Evolutionary conservation across 352 stramenopile species (phyloP).

Genomic region (Phytophthora tentaculata): DNA sequence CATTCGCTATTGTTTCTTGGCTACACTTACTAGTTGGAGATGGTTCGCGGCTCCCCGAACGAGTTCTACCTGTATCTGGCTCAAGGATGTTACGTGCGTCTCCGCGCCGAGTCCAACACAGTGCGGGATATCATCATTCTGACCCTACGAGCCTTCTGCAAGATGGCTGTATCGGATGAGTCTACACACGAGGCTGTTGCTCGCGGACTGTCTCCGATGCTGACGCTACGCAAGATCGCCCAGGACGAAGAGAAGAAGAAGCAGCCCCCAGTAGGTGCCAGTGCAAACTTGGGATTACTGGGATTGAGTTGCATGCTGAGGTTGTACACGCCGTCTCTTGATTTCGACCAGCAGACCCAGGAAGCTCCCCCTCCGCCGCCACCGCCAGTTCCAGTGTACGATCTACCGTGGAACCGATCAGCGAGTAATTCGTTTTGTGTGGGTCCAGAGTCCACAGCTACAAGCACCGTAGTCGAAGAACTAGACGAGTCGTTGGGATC

Average conservation of each 20-base stretch:
- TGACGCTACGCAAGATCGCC: constrained; percentile 67
- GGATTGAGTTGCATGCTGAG: constrained; percentile 62
- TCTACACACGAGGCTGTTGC: constrained; percentile 48
- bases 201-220: constrained; percentile 68
- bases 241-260: constrained; percentile 51
- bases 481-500: constrained; percentile 30
- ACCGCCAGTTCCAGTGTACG: constrained; percentile 38
- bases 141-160: constrained; percentile 77
- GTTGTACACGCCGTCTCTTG: constrained; percentile 61
- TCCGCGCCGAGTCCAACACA: constrained; percentile 78
- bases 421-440: constrained; percentile 37
- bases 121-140: constrained; percentile 86
- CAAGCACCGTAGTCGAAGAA: constrained; percentile 36
- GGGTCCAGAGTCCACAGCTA: constrained; percentile 30
- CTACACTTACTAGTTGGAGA: constrained; percentile 51
- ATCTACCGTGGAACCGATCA: constrained; percentile 67
- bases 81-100: constrained; percentile 62
- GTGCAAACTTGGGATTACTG: constrained; percentile 50
- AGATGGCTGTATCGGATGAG: constrained; percentile 59
- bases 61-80: constrained; percentile 73
- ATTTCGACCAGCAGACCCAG: constrained; percentile 47
- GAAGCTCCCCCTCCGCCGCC: constrained; percentile 32
- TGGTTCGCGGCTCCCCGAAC: constrained; percentile 59
- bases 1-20: background rate
- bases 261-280: constrained; percentile 49